These are phyloP conservation scores for Teunomyces panamensis DNA, from an alignment of 805 yeast species.

Conservation along the genomic window DNA sequence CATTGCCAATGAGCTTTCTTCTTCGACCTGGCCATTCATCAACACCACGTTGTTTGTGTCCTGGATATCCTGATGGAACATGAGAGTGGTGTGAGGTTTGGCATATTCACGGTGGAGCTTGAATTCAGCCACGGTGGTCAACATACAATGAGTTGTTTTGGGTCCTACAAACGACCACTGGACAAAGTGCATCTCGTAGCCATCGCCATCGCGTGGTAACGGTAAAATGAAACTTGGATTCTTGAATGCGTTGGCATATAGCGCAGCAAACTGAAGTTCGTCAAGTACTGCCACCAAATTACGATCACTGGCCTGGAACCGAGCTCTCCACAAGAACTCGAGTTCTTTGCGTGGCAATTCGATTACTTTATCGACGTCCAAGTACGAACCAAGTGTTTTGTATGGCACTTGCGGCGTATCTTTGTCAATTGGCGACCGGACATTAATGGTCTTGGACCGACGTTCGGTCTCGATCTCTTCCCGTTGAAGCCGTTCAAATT, in stretches of 20 bases:
- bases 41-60: slow-evolving; percentile 61
- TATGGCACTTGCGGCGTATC: slow-evolving; percentile 48
- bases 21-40: slow-evolving; percentile 84
- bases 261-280: slow-evolving; percentile 54
- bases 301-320: slow-evolving; percentile 62
- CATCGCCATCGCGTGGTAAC: slow-evolving; percentile 60
- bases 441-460: slow-evolving; percentile 26
- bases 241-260: slow-evolving; percentile 62
- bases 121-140: slow-evolving; percentile 89
- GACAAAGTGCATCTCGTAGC: slow-evolving; percentile 80
- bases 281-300: slow-evolving; percentile 65
- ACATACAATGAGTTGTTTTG: slow-evolving; percentile 79
- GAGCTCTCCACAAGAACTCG: slow-evolving; percentile 84
- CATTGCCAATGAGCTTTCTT: slow-evolving; percentile 60
- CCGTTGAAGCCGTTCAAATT: slow-evolving; percentile 43
- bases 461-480: slow-evolving; percentile 20
- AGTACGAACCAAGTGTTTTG: slow-evolving; percentile 67
- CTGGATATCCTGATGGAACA: slow-evolving; percentile 77
- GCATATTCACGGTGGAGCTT: slow-evolving; percentile 90
- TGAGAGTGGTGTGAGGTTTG: slow-evolving; percentile 88
- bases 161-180: slow-evolving; percentile 93
- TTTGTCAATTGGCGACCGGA: slow-evolving; percentile 33
- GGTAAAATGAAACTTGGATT: slow-evolving; percentile 90
- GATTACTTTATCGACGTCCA: slow-evolving; percentile 64
- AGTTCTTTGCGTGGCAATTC: slow-evolving; percentile 60